Percentiles rank a stretch among this genome's conserved stretches.
These are phyloP conservation scores for Stagonosporopsis cucurbitacearum DNA, from an alignment of 2,329 filamentous ascomycete species.

Conservation along the genomic window DNA sequence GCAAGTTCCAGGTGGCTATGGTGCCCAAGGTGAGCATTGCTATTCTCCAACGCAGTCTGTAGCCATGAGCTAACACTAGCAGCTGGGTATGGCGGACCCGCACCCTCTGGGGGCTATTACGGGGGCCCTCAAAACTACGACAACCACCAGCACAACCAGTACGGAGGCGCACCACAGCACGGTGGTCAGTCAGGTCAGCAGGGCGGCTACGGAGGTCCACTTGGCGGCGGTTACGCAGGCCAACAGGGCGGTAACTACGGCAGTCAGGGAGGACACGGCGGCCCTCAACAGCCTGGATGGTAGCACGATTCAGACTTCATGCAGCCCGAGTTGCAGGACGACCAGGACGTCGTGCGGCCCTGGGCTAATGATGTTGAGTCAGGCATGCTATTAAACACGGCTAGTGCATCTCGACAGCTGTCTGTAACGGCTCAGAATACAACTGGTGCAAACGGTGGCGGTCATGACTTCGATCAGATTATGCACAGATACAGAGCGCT, in stretches of 20 bases:
- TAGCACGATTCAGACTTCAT: conserved; percentile 11
- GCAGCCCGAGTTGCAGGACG: conserved; percentile 37
- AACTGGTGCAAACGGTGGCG: background rate
- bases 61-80: background rate
- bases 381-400: background rate
- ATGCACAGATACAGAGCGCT: background rate
- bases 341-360: background rate
- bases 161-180: conserved; percentile 24
- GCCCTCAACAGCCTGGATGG: conserved; percentile 37
- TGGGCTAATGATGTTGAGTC: background rate
- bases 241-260: conserved; percentile 6
- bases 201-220: conserved; percentile 4
- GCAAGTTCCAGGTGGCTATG: conserved; percentile 27
- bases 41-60: background rate
- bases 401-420: background rate
- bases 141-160: conserved; percentile 41
- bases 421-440: background rate
- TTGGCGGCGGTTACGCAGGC: conserved; percentile 2
- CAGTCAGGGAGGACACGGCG: conserved; percentile 5
- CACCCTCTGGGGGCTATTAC: conserved; percentile 30
- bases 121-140: conserved; percentile 40
- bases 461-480: background rate
- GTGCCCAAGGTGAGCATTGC: conserved; percentile 26
- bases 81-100: conserved; percentile 44
- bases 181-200: conserved; percentile 21